Conservation (phyloP, 257 asterid species). For the Eucommia ulmoides region DNA sequence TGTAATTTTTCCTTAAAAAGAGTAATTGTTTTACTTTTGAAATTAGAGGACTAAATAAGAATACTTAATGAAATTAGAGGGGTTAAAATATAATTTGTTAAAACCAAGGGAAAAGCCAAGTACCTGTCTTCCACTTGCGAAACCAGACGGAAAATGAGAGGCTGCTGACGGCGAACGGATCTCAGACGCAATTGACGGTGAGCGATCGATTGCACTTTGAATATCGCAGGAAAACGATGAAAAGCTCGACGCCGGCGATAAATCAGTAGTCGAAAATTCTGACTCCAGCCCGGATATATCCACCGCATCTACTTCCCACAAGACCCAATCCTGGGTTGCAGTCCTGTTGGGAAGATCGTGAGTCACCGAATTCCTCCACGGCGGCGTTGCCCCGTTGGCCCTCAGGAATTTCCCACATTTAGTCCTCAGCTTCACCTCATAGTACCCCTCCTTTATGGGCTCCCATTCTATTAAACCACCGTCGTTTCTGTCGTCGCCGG, state of each 20-base stretch:
- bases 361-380: slow-evolving; percentile 58
- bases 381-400: slow-evolving; percentile 54
- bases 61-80: no score
- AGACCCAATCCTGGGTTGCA: no score
- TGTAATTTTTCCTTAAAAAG: no score
- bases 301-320: no score
- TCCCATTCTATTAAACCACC: slow-evolving; percentile 42
- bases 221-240: no score
- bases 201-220: slow-evolving; percentile 3
- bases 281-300: slow-evolving; percentile 17
- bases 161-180: slow-evolving; percentile 23
- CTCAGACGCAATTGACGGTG: slow-evolving; percentile 12
- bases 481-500: neutral
- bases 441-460: slow-evolving; percentile 49
- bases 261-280: slow-evolving; percentile 16
- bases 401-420: slow-evolving; percentile 41
- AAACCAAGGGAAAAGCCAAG: neutral
- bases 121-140: slow-evolving; percentile 16
- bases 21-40: no score
- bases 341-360: slow-evolving; percentile 54
- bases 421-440: slow-evolving; percentile 30
- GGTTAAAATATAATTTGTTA: no score
- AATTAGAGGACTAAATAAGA: no score
- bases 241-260: slow-evolving; percentile 10
- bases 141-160: no score